Evolutionary conservation across 371 early-diverging fungal genomes (phyloP), one percentile per base, ranked within the genome.

Genomic region (Mucor sp.): DNA sequence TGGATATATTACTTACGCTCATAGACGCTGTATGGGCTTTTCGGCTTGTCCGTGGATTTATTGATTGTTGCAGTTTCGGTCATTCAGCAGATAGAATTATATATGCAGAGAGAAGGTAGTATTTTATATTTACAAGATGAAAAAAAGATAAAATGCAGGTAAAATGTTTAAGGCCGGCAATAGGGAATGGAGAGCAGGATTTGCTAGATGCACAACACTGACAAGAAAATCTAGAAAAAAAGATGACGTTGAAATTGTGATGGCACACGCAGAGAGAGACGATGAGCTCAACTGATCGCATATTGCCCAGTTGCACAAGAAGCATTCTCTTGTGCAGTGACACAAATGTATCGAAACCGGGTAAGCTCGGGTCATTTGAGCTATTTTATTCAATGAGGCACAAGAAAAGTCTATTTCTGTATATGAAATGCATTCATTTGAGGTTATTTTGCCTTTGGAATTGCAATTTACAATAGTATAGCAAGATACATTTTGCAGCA

Each of bases 361-460:
- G 59, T 25, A 59, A 59, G 59, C 15, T 37, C 63, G 63, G 63
- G 63, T 62, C 63, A 62, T 19, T 43, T 60, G 60, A 60, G 60
- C 27, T 60, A 44, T 41, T 59, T 59, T 59, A 21, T 25, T 50
- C 25, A 39, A 39, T 12, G 41, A 28, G 41, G 60, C 30, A 44
- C 44, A 44, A 41, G 60, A 60, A 60, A 60, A 28, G 60, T 23
- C 59, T 25, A 23, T 37, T 58, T 58, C 37, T 27, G 60, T 41
- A 60, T 6, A 21, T 19, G 41, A 60, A 60, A 35, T 8, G 27
- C 21, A 37, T 32, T 30, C 32, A 28, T 23, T 50, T 67, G 68
- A 67, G 68, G 68, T 44, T 33, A 57, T 67, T 67, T 67, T 67
- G 67, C 67, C 60, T 60, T 39, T 66, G 67, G 61, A 23, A 53